Evolutionary conservation across 805 yeast species (phyloP).

Genomic region (Saturnispora bothae): DNA sequence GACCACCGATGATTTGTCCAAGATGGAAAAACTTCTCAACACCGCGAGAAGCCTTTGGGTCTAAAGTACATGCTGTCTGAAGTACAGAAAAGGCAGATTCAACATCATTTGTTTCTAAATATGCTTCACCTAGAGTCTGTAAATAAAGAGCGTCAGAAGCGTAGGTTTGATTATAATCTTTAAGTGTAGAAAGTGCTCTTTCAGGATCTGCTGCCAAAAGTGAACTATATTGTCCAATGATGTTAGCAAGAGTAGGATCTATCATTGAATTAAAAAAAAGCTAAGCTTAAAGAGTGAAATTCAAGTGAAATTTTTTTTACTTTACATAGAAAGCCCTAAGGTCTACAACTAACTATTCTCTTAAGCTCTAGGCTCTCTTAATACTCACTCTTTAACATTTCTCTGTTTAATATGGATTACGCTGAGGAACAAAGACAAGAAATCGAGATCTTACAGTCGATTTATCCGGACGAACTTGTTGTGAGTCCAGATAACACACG

Average conservation of each 20-base stretch:
- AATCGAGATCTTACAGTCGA: conserved; percentile 77
- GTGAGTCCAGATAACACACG: conserved; percentile 27
- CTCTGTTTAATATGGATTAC: conserved; percentile 18
- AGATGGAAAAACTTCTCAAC: conserved; percentile 79
- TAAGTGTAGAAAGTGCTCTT: conserved; percentile 39
- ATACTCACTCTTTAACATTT: background rate
- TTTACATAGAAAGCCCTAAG: background rate
- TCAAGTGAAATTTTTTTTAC: background rate
- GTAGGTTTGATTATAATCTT: conserved; percentile 28
- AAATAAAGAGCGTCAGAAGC: conserved; percentile 35
- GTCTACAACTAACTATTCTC: background rate
- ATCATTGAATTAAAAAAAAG: conserved; percentile 3
- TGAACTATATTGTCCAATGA: conserved; percentile 21
- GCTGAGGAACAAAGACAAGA: conserved; percentile 83
- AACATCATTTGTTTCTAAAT: conserved; percentile 69
- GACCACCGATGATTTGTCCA: conserved; percentile 86
- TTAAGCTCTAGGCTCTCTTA: too few species aligned
- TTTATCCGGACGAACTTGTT: conserved; percentile 82
- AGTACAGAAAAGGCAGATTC: conserved; percentile 66
- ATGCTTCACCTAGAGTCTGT: conserved; percentile 62
- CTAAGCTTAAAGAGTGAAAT: background rate
- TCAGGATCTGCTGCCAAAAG: conserved; percentile 37
- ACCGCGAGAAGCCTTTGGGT: conserved; percentile 54
- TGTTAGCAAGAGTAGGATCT: conserved; percentile 4
- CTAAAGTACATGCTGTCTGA: conserved; percentile 51